These are phyloP conservation scores for Arabidopsis arenosa DNA, from an alignment of 345 rosid genomes.

Conservation along the genomic window DNA sequence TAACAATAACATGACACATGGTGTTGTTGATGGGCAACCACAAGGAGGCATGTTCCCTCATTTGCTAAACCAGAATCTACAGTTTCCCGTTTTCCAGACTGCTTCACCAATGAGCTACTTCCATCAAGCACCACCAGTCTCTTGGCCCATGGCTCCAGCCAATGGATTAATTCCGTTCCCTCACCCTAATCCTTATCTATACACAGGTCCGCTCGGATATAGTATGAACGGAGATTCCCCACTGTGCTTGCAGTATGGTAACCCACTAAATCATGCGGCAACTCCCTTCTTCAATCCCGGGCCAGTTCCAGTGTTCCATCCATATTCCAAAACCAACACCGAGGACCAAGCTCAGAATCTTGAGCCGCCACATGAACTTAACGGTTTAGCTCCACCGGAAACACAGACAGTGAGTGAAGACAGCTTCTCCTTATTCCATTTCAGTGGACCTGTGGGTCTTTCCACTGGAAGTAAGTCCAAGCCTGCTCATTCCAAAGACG, in stretches of 20 bases:
- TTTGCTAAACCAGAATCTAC: slow-evolving; percentile 61
- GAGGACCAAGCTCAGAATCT: slow-evolving; percentile 52
- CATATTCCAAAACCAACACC: slow-evolving; percentile 52
- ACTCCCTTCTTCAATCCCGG: slow-evolving; percentile 58
- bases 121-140: slow-evolving; percentile 68
- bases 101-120: slow-evolving; percentile 75
- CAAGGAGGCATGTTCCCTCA: slow-evolving; percentile 54
- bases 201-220: slow-evolving; percentile 60
- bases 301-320: slow-evolving; percentile 63
- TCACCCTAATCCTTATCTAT: slow-evolving; percentile 64
- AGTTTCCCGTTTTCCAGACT: slow-evolving; percentile 65
- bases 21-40: slow-evolving; percentile 44
- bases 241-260: slow-evolving; percentile 58
- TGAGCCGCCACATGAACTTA: slow-evolving; percentile 48
- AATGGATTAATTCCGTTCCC: slow-evolving; percentile 66
- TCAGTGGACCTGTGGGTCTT: slow-evolving; percentile 81
- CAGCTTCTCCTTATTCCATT: slow-evolving; percentile 86
- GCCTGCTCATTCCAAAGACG: slow-evolving; percentile 53
- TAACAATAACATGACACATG: slow-evolving; percentile 23
- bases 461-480: slow-evolving; percentile 55
- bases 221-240: slow-evolving; percentile 46
- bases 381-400: slow-evolving; percentile 18
- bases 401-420: slow-evolving; percentile 26
- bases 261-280: slow-evolving; percentile 51
- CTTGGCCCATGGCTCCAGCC: slow-evolving; percentile 71